phyloP scores from a whole-genome alignment of 805 yeast genomes.

The Myxozyma lipomycoides region DNA sequence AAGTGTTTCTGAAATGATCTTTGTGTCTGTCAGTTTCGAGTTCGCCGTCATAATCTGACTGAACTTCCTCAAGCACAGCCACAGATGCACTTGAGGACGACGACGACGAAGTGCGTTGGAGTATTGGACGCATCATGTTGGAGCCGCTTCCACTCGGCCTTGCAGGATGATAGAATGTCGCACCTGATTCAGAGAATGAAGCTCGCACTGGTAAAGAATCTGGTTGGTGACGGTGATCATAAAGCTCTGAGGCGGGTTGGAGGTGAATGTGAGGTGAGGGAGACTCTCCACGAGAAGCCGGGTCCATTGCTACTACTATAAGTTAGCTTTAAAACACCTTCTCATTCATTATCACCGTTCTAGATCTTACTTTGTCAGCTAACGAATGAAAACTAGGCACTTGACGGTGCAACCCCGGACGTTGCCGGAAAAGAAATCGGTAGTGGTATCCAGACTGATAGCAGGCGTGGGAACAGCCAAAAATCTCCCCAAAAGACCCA shows the following conservation, averaged over 20 bases:
- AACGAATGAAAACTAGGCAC: no score
- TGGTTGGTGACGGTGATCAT: constrained; percentile 50
- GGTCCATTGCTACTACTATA: constrained; percentile 13
- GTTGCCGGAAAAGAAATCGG: constrained; percentile 13
- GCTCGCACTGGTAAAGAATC: constrained; percentile 41
- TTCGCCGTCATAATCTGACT: constrained; percentile 18
- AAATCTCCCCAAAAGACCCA: not conserved
- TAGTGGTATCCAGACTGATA: constrained; percentile 18
- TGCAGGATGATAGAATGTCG: not conserved
- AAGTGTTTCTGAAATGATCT: not conserved
- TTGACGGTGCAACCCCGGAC: constrained; percentile 10
- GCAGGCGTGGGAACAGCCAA: constrained; percentile 1
- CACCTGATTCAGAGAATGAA: constrained; percentile 22
- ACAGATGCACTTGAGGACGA: constrained; percentile 11
- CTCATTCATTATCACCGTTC: no score
- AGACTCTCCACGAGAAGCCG: constrained; percentile 22
- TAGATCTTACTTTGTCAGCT: no score
- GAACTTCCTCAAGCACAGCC: constrained; percentile 5
- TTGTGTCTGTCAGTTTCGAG: constrained; percentile 11
- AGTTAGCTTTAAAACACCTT: no score
- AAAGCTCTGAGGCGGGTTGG: constrained; percentile 33
- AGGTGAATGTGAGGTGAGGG: constrained; percentile 9
- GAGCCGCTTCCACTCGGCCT: constrained; percentile 3
- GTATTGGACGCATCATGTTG: constrained; percentile 7
- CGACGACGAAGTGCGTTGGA: constrained; percentile 1